Percentiles rank a stretch among this genome's conserved stretches.
phyloP scores from a whole-genome alignment of 2,329 filamentous ascomycete species.

The Pyrenochaeta sp. region DNA sequence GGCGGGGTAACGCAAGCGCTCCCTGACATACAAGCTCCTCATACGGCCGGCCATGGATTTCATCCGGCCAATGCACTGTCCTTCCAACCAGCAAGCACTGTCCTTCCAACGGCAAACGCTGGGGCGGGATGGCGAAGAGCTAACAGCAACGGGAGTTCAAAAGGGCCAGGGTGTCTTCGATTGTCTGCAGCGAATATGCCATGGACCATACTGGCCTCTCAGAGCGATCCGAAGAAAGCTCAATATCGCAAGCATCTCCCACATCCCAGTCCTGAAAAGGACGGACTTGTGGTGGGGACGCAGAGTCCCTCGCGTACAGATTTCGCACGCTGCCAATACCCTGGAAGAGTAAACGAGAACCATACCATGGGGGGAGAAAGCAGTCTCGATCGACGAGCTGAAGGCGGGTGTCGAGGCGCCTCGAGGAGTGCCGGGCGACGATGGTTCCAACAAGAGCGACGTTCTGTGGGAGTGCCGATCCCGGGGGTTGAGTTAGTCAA shows the following conservation, averaged over 20 bases:
- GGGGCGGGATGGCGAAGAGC: too few species aligned
- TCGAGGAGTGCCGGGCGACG: too few species aligned
- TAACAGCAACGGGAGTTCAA: too few species aligned
- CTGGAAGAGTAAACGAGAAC: too few species aligned
- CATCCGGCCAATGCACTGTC: conserved; percentile 22
- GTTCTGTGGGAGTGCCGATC: too few species aligned
- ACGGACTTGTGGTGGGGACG: conserved; percentile 18
- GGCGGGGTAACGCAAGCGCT: conserved; percentile 21
- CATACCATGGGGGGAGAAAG: too few species aligned
- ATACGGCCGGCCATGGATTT: conserved; percentile 25
- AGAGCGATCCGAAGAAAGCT: conserved; percentile 14
- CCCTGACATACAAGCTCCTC: conserved; percentile 31
- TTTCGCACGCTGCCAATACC: conserved; percentile 3
- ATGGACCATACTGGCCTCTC: conserved; percentile 31
- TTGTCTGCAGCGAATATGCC: conserved; percentile 27
- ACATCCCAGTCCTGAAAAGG: conserved; percentile 23
- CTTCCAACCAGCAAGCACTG: conserved; percentile 19
- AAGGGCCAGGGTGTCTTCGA: too few species aligned
- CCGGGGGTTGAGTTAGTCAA: too few species aligned
- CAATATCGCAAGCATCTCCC: conserved; percentile 27
- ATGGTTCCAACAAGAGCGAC: too few species aligned
- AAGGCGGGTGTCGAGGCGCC: too few species aligned
- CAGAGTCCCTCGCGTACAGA: conserved; percentile 14
- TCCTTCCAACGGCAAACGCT: conserved; percentile 18
- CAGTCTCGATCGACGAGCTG: too few species aligned